Percentiles rank a stretch among this genome's conserved stretches.
phyloP scores from a whole-genome alignment of 768 basidiomycete genomes.

The Clitopilus hobsonii region DNA sequence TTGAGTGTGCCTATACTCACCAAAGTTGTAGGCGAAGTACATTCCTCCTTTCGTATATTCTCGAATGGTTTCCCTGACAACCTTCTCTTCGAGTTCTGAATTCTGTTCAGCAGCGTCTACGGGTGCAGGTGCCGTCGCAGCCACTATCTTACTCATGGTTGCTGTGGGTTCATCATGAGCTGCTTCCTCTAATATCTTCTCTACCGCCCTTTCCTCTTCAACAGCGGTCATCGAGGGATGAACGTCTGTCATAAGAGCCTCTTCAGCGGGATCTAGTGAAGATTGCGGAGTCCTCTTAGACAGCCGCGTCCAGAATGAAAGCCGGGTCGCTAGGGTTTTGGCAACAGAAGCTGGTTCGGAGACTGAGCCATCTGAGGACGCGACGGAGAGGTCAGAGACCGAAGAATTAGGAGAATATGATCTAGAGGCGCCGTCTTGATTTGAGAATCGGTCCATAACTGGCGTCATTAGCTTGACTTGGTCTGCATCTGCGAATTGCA shows the following conservation, averaged over 20 bases:
- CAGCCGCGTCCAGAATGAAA: conserved; percentile 73
- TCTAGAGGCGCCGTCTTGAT: conserved; percentile 15
- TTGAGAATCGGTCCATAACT: conserved; percentile 18
- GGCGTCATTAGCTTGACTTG: conserved; percentile 44
- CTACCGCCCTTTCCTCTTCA: conserved; percentile 31
- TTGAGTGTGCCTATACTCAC: conserved; percentile 31
- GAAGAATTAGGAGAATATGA: conserved; percentile 37
- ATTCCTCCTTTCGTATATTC: conserved; percentile 83
- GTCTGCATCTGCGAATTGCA: conserved; percentile 49
- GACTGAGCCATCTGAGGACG: conserved; percentile 42
- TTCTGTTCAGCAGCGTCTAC: conserved; percentile 60
- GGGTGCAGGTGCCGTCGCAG: conserved; percentile 60
- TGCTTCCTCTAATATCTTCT: conserved; percentile 39
- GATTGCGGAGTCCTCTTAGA: conserved; percentile 38
- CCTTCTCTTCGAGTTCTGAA: conserved; percentile 77
- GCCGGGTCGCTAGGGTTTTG: conserved; percentile 55
- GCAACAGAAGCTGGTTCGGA: conserved; percentile 45
- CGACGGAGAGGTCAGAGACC: conserved; percentile 51
- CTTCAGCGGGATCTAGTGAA: conserved; percentile 5
- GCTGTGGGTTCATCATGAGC: conserved; percentile 41
- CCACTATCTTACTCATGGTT: conserved; percentile 53
- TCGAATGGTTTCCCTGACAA: conserved; percentile 71
- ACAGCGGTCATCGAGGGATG: conserved; percentile 10
- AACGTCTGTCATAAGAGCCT: conserved; percentile 7
- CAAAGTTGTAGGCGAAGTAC: conserved; percentile 87